phyloP scores from a whole-genome alignment of 1,139 yeast species.

The Debaryomyces psychrophilus region DNA sequence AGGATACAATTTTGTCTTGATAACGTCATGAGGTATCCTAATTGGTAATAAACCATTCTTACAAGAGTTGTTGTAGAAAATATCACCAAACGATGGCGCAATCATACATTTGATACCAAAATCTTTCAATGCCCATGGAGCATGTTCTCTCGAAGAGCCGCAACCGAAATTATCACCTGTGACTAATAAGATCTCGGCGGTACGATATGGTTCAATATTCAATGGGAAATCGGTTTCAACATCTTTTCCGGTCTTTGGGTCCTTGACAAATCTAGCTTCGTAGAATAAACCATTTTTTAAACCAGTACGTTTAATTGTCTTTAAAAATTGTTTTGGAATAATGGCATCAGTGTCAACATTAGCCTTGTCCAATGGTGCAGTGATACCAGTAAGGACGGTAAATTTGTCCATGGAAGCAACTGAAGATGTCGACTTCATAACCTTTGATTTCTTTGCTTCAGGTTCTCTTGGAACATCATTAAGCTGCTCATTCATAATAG shows the following conservation, averaged over 20 bases:
- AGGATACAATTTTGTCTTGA: conserved; percentile 72
- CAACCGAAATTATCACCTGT: conserved; percentile 98
- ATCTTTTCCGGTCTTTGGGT: conserved; percentile 66
- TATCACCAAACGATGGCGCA: conserved; percentile 98
- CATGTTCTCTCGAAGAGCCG: conserved; percentile 98
- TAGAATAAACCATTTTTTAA: conserved; percentile 84
- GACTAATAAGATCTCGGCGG: conserved; percentile 81
- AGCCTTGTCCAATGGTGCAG: conserved; percentile 93
- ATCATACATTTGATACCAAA: conserved; percentile 94
- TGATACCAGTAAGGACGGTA: conserved; percentile 73
- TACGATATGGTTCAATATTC: conserved; percentile 79
- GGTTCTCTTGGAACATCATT: conserved; percentile 61
- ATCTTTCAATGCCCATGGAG: conserved; percentile 98
- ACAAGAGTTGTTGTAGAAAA: conserved; percentile 94
- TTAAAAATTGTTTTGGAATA: conserved; percentile 96
- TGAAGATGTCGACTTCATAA: conserved; percentile 29
- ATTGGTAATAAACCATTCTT: conserved; percentile 94
- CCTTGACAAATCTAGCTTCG: conserved; percentile 80
- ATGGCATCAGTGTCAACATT: conserved; percentile 98
- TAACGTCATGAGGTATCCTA: conserved; percentile 76
- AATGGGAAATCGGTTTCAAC: conserved; percentile 85
- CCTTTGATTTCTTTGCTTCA: conserved; percentile 29
- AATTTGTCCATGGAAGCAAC: conserved; percentile 75
- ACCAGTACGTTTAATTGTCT: conserved; percentile 97
- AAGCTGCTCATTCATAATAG: conserved; percentile 50